phyloP scores from a whole-genome alignment of 1,284 basidiomycete species.

The Taiwanofungus camphoratus region DNA sequence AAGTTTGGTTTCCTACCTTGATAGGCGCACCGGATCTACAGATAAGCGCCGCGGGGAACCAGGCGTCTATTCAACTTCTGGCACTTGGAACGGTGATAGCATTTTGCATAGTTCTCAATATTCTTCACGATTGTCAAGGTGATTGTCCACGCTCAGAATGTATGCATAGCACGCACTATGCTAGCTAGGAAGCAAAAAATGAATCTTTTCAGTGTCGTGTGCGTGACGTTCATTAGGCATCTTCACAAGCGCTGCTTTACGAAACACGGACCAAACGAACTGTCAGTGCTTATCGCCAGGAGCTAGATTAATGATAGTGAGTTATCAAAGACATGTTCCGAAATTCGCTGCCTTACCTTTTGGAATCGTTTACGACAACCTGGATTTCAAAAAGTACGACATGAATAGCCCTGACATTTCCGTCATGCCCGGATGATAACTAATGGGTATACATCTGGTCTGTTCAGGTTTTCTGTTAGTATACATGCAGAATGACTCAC shows the following conservation, averaged over 20 bases:
- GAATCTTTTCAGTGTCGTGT: too few relatives aligned
- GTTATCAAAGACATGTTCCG: too few relatives aligned
- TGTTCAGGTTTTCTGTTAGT: slow-evolving; percentile 12
- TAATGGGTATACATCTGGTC: slow-evolving; percentile 20
- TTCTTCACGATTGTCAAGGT: background rate
- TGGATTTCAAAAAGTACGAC: background rate
- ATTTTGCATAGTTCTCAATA: background rate
- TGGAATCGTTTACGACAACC: too few relatives aligned
- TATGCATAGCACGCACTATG: too few relatives aligned
- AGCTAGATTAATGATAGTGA: too few relatives aligned
- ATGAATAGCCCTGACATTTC: background rate
- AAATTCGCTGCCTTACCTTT: too few relatives aligned
- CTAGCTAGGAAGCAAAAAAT: too few relatives aligned
- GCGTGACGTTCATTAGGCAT: too few relatives aligned
- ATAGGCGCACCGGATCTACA: background rate
- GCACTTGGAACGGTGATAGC: background rate
- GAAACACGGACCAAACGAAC: too few relatives aligned
- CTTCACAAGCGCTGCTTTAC: too few relatives aligned
- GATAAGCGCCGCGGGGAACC: background rate
- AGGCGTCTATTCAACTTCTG: background rate
- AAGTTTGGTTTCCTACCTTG: background rate
- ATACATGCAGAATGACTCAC: slow-evolving; percentile 17
- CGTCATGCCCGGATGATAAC: background rate
- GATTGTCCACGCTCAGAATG: too few relatives aligned
- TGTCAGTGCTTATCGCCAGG: too few relatives aligned